Evolutionary conservation across 75 land plant genomes (phyloP), one percentile per base, ranked within the genome.

Genomic region (Picea sitchensis): DNA sequence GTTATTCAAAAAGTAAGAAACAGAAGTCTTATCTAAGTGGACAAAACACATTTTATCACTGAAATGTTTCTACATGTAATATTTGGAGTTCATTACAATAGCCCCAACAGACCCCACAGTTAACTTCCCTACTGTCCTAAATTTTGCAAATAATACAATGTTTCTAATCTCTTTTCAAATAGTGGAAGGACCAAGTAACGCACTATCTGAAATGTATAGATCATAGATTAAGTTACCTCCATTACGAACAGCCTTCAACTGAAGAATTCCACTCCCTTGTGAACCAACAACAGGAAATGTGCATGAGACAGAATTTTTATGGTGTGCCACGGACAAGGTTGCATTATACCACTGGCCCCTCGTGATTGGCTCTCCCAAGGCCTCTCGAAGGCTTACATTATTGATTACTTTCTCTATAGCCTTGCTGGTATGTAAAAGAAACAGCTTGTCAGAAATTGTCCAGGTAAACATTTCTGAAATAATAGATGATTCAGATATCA

Each of bases 281-380:
- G 94, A 89, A 64, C 96, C 96, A 65, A 82, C 78, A 30, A 92
- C 89, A 68, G 96, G 94, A 79, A 94, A 94, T 51, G 91, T 88
- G 88, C 96, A 94, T 80, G 94, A 88, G 11, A 86, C 92, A 21
- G 92, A 90, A 47, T 80, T 77, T 78, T 91, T 87, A 62, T 86
- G 79, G 65, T 90, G 91, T 77, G 88, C 91, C 47, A 94, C 90
- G 2, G 92, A 94, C 58, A 94, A 84, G 31, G 94, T 84, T 81
- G 96, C 96, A 86, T 92, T 86, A 67, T 94, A 94, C 96, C 94
- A 92, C 18, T 91, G 88, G 32, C 96, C 94, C 81, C 85, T 88
- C 7, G 58, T 80, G 71, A 92, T 92, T 59, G 92, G 92, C 59
- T 88, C 92, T 18, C 96, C 96, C 76, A 94, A 68, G 62, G 93